Conservation (phyloP, 768 basidiomycete species). For the Boletus pseudo-olivaceus region DNA sequence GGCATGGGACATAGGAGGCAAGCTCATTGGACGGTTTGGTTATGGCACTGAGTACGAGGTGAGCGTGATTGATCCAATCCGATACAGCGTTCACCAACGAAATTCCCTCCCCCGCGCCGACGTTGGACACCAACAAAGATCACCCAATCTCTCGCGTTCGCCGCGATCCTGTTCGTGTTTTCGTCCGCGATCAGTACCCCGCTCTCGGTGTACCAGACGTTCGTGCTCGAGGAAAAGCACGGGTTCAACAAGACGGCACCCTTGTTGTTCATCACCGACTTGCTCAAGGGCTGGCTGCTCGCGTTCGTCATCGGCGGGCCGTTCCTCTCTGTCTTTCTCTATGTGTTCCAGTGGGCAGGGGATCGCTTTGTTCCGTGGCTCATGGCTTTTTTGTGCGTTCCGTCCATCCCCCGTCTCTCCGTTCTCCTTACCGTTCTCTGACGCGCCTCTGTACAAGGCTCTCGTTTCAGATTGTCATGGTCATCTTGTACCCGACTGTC, state of each 20-base stretch:
- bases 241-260: slow-evolving; percentile 96
- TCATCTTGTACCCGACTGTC: slow-evolving; percentile 75
- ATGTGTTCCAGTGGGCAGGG: slow-evolving; percentile 91
- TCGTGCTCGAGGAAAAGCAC: slow-evolving; percentile 91
- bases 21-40: slow-evolving; percentile 46
- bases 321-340: slow-evolving; percentile 82
- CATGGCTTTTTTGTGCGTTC: slow-evolving; percentile 79
- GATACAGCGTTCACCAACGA: neutral
- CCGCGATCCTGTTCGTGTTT: slow-evolving; percentile 59
- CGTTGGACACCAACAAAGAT: slow-evolving; percentile 42
- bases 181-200: slow-evolving; percentile 73
- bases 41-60: slow-evolving; percentile 76
- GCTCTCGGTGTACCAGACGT: slow-evolving; percentile 79
- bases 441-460: slow-evolving; percentile 43
- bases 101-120: too few species aligned
- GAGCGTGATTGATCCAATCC: neutral
- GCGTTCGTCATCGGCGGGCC: slow-evolving; percentile 75
- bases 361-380: slow-evolving; percentile 90
- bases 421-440: neutral
- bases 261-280: slow-evolving; percentile 68
- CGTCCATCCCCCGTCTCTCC: slow-evolving; percentile 24
- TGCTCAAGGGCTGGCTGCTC: slow-evolving; percentile 76
- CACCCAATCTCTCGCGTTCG: slow-evolving; percentile 76
- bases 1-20: slow-evolving; percentile 71
- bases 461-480: slow-evolving; percentile 79